phyloP scores from a whole-genome alignment of 2,329 filamentous ascomycete genomes.

The Myriosclerotinia curreyana region DNA sequence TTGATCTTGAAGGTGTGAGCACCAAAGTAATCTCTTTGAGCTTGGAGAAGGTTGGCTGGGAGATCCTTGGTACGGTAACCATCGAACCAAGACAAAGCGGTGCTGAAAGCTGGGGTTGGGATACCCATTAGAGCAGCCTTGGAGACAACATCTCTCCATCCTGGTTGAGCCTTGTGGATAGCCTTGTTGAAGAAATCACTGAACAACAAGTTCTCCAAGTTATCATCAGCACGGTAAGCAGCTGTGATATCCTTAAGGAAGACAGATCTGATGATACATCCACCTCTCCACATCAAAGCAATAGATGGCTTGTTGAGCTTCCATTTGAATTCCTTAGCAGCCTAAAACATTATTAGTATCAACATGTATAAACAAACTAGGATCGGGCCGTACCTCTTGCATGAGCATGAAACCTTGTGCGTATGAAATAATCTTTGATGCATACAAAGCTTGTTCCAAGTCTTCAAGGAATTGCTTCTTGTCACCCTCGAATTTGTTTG shows the following conservation, averaged over 20 bases:
- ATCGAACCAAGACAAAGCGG: conserved; percentile 97
- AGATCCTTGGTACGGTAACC: conserved; percentile 97
- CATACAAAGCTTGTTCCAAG: conserved; percentile 97
- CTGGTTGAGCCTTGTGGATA: conserved; percentile 91
- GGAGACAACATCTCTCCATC: conserved; percentile 87
- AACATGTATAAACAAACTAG: background rate
- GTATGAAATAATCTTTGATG: conserved; percentile 99
- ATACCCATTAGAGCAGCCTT: conserved; percentile 94
- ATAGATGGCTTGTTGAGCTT: conserved; percentile 99
- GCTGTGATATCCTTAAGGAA: conserved; percentile 99
- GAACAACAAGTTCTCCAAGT: conserved; percentile 97
- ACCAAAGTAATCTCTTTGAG: conserved; percentile 99
- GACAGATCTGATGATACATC: conserved; percentile 99
- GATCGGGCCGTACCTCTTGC: conserved; percentile 66
- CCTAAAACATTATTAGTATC: conserved; percentile 51
- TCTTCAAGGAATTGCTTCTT: conserved; percentile 92
- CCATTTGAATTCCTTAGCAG: conserved; percentile 93
- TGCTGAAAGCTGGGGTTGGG: conserved; percentile 93
- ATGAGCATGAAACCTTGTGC: conserved; percentile 99
- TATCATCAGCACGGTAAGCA: conserved; percentile 89
- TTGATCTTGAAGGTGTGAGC: conserved; percentile 88
- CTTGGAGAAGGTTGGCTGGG: conserved; percentile 96
- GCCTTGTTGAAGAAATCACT: conserved; percentile 99
- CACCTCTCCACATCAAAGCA: conserved; percentile 99
- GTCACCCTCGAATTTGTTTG: conserved; percentile 80